Percentiles rank a stretch among this genome's conserved stretches.
These are phyloP conservation scores for Hyaloperonospora brassicae DNA, from an alignment of 352 stramenopile species.

Conservation along the genomic window DNA sequence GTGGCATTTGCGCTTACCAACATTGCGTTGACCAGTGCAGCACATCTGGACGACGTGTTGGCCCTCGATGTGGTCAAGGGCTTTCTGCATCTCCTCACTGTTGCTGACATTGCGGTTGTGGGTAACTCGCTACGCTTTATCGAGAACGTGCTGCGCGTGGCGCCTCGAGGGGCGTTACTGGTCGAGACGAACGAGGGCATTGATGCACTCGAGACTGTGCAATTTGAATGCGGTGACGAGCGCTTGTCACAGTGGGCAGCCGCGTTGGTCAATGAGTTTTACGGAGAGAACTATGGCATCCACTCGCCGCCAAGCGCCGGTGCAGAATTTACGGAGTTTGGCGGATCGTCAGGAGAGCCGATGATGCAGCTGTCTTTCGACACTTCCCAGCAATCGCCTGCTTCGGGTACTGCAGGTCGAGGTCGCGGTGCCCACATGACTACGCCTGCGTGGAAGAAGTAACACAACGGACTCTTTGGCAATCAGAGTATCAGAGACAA, in stretches of 20 bases:
- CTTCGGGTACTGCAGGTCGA: slow-evolving; percentile 29
- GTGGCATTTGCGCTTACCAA: slow-evolving; percentile 68
- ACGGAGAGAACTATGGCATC: slow-evolving; percentile 73
- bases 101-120: slow-evolving; percentile 59
- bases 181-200: slow-evolving; percentile 64
- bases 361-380: slow-evolving; percentile 21
- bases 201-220: slow-evolving; percentile 68
- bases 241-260: slow-evolving; percentile 58
- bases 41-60: slow-evolving; percentile 47
- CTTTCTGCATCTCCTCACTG: slow-evolving; percentile 48
- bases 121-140: slow-evolving; percentile 71
- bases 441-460: slow-evolving; percentile 15
- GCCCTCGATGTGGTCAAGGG: slow-evolving; percentile 47
- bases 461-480: not conserved
- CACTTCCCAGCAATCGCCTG: slow-evolving; percentile 7
- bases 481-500: too few species aligned
- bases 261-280: slow-evolving; percentile 75
- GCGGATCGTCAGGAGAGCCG: slow-evolving; percentile 10
- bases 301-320: slow-evolving; percentile 44
- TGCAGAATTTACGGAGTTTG: slow-evolving; percentile 3
- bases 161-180: slow-evolving; percentile 44
- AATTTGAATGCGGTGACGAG: slow-evolving; percentile 56
- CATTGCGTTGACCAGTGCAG: slow-evolving; percentile 51
- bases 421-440: slow-evolving; percentile 28
- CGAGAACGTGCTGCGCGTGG: slow-evolving; percentile 64